These are phyloP conservation scores for Kuraishia floccosa DNA, from an alignment of 805 yeast genomes.

Conservation along the genomic window DNA sequence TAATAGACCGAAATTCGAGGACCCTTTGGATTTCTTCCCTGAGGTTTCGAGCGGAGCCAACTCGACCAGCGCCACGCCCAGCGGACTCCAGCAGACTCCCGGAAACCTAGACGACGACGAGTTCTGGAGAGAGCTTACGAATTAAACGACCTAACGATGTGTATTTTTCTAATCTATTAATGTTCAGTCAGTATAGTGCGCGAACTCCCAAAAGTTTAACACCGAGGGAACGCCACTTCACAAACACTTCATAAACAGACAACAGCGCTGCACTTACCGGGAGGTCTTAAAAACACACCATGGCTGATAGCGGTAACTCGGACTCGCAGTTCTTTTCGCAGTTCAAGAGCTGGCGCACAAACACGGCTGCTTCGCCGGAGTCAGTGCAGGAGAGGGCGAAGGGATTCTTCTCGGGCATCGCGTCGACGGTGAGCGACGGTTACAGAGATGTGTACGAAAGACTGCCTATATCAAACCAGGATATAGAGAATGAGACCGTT, in stretches of 20 bases:
- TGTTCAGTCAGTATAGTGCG: not conserved
- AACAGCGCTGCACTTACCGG: no score
- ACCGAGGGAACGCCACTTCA: no score
- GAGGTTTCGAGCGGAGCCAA: conserved; percentile 5
- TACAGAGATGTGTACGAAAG: conserved; percentile 48
- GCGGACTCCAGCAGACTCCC: no score
- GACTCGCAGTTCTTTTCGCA: conserved; percentile 5
- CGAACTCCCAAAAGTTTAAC: not conserved
- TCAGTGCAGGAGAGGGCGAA: conserved; percentile 9
- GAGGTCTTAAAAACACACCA: no score
- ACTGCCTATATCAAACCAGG: conserved; percentile 52
- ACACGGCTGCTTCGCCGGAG: conserved; percentile 1
- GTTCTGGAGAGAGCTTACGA: conserved; percentile 1
- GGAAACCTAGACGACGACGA: conserved; percentile 2
- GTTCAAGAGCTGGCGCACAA: conserved; percentile 5
- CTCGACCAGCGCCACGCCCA: no score
- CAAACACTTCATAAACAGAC: no score
- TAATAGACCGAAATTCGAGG: conserved; percentile 6
- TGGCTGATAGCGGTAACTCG: no score
- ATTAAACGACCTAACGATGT: no score
- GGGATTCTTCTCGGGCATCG: conserved; percentile 9
- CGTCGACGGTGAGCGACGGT: conserved; percentile 13
- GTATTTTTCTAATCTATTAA: not conserved
- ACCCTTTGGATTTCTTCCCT: conserved; percentile 7
- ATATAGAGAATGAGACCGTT: conserved; percentile 22